Conservation (phyloP, 1,284 basidiomycete species). For the Tetrapyrgos nigripes region DNA sequence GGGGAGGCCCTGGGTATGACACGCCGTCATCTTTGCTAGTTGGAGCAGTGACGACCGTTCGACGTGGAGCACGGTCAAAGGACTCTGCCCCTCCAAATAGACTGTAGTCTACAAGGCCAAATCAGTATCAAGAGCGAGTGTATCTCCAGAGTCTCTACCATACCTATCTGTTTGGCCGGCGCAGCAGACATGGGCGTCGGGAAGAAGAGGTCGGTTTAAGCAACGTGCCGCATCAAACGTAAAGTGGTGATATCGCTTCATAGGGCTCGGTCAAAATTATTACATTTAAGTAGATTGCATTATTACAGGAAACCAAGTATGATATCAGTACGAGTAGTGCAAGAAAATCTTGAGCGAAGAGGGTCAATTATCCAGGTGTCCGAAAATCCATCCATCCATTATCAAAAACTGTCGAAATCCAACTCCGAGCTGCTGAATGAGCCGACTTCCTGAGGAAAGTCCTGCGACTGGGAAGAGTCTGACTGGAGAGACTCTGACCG, state of each 20-base stretch:
- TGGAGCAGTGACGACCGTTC: slow-evolving; percentile 55
- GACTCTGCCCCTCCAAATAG: slow-evolving; percentile 84
- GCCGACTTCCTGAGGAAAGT: background rate
- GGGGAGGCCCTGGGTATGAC: slow-evolving; percentile 57
- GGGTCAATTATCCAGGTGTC: no score
- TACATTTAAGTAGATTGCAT: no score
- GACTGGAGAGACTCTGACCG: background rate
- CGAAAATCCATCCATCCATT: no score
- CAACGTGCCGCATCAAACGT: no score
- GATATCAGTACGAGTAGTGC: no score
- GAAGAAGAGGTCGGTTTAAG: background rate
- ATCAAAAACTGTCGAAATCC: background rate
- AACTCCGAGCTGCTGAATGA: background rate
- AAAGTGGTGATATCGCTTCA: no score
- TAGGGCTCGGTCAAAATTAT: no score
- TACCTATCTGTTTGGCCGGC: slow-evolving; percentile 1
- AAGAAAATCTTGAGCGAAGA: no score
- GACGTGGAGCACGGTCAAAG: slow-evolving; percentile 66
- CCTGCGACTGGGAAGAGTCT: background rate
- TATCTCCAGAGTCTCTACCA: no score
- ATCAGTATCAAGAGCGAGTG: no score
- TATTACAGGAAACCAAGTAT: no score
- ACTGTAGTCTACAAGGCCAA: slow-evolving; percentile 63
- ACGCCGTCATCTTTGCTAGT: slow-evolving; percentile 47
- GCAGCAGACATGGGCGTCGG: background rate